These are phyloP conservation scores for Hirschioporus abietinus DNA, from an alignment of 768 basidiomycete genomes.

Conservation along the genomic window DNA sequence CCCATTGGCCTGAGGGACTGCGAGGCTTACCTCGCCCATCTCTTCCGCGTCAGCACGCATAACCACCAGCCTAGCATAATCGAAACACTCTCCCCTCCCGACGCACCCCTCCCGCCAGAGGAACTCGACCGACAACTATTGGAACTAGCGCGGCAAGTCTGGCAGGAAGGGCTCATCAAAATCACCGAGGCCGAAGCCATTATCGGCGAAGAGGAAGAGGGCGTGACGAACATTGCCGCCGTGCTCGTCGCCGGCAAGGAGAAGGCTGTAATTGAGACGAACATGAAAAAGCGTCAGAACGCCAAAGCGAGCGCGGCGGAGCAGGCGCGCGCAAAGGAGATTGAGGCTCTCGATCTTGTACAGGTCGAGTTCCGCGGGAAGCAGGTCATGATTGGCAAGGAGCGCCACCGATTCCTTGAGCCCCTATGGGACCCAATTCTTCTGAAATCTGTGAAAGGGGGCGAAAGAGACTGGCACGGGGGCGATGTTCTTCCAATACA, in stretches of 20 bases:
- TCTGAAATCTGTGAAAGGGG: slow-evolving; percentile 33
- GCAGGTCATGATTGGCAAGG: slow-evolving; percentile 75
- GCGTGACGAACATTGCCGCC: slow-evolving; percentile 85
- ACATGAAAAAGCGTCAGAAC: slow-evolving; percentile 70
- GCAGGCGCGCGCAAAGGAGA: slow-evolving; percentile 74
- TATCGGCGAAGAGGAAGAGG: slow-evolving; percentile 64
- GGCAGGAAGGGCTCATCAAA: slow-evolving; percentile 60
- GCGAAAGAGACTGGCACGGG: slow-evolving; percentile 19
- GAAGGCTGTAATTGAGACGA: slow-evolving; percentile 80
- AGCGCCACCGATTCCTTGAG: slow-evolving; percentile 87
- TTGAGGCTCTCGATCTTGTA: slow-evolving; percentile 79
- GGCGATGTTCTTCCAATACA: slow-evolving; percentile 44
- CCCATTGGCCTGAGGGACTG: slow-evolving; percentile 67
- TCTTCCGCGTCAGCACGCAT: slow-evolving; percentile 53
- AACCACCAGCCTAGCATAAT: slow-evolving; percentile 8
- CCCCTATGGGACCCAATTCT: slow-evolving; percentile 76
- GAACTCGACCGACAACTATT: slow-evolving; percentile 46
- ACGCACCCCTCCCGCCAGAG: slow-evolving; percentile 37
- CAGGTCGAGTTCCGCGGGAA: slow-evolving; percentile 67
- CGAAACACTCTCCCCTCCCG: slow-evolving; percentile 12
- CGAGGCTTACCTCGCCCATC: slow-evolving; percentile 66
- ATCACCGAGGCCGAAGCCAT: slow-evolving; percentile 58
- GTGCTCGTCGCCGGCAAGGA: slow-evolving; percentile 89
- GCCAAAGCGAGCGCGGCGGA: slow-evolving; percentile 73
- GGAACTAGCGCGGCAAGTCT: slow-evolving; percentile 60